Conservation (phyloP, 169 alveolate species). For the Cryptosporidium baileyi region DNA sequence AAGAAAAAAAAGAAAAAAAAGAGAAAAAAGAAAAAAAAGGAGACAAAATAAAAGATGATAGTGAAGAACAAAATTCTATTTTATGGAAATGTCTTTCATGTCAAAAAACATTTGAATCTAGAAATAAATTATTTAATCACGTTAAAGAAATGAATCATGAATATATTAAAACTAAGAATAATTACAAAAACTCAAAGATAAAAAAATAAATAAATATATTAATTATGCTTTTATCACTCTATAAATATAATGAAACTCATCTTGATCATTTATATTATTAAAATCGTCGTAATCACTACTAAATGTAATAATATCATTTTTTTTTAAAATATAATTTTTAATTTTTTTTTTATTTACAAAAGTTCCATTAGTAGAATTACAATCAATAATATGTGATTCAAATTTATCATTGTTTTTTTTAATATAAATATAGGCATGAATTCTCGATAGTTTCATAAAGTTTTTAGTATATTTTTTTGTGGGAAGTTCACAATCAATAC, state of each 20-base stretch:
- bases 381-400: constrained; percentile 4
- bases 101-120: constrained; percentile 49
- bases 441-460: constrained; percentile 31
- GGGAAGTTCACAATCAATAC: constrained; percentile 31
- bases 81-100: constrained; percentile 65
- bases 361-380: constrained; percentile 46
- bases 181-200: constrained; percentile 36
- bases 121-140: constrained; percentile 75
- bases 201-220: neutral
- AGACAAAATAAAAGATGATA: neutral
- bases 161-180: constrained; percentile 47
- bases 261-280: neutral
- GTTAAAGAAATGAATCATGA: constrained; percentile 73
- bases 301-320: constrained; percentile 24
- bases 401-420: constrained; percentile 1
- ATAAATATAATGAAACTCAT: too few species aligned
- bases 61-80: neutral
- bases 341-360: constrained; percentile 37
- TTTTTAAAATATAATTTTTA: neutral
- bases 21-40: neutral
- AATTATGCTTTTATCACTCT: neutral
- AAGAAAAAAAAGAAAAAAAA: neutral
- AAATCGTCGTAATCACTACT: neutral
- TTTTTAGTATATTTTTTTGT: neutral
- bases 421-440: constrained; percentile 49